phyloP scores from a whole-genome alignment of 163 green algal genomes.

The Picocystis sp. region DNA sequence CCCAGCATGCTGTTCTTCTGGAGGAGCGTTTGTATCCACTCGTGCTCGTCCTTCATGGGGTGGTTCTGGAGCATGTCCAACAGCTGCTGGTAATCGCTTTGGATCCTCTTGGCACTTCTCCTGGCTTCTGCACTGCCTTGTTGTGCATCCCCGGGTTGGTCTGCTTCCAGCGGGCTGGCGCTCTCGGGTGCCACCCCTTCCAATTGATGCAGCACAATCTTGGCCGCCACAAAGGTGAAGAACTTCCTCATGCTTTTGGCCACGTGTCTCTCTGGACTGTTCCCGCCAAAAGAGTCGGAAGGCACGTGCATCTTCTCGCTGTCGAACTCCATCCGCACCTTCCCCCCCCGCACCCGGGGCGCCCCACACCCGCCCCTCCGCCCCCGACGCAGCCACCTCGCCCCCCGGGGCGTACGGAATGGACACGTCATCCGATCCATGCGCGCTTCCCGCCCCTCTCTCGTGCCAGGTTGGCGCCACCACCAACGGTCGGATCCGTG shows the following conservation, averaged over 20 bases:
- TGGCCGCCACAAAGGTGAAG: constrained; percentile 14
- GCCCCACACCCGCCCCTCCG: neutral
- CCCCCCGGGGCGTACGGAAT: neutral
- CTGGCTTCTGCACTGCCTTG: constrained; percentile 10
- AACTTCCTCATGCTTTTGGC: constrained; percentile 7
- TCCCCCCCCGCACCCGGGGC: neutral
- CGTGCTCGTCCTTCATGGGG: constrained; percentile 16
- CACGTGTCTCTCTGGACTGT: constrained; percentile 11
- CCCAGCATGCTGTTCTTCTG: constrained; percentile 6
- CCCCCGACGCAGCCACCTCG: too few species aligned
- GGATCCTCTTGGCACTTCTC: constrained; percentile 10
- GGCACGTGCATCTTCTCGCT: constrained; percentile 13
- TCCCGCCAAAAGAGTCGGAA: constrained; percentile 9
- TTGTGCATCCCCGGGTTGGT: neutral
- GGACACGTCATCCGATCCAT: too few species aligned
- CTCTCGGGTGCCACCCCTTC: constrained; percentile 5
- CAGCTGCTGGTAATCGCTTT: constrained; percentile 12
- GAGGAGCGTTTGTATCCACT: constrained; percentile 15
- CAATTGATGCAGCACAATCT: constrained; percentile 14
- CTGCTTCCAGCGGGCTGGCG: constrained; percentile 2
- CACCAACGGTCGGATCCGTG: too few species aligned
- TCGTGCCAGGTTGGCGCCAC: too few species aligned
- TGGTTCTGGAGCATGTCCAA: constrained; percentile 12
- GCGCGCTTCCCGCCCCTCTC: too few species aligned
- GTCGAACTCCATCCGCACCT: neutral